Base-by-base conservation (phyloP, 352 stramenopile genomes). In the Elongisporangium prolatum region DNA sequence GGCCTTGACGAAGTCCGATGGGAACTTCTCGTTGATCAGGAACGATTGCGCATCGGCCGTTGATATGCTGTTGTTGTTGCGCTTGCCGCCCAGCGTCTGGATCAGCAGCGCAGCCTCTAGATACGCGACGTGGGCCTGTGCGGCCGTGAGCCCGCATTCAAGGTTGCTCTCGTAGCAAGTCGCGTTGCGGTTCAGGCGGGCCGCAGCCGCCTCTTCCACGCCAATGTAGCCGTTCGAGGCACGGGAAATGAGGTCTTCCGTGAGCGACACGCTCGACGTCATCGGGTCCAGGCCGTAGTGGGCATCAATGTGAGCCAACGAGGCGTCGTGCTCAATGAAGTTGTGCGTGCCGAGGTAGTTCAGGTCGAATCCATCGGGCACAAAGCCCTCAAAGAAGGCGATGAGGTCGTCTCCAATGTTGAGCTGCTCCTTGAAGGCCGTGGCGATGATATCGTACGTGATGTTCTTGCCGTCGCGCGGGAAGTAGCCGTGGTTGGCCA, bases 401-500 rank as follows among this genome's bases (percentile, higher is more conserved):
- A 50, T 64, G 22, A 68, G 61, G 1, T 38, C 58, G 2, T 58
- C 56, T 21, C 62, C 69, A 14, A 78, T 50, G 67, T 72, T 78
- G 57, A 69, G 77, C 20, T 71, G 55, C n/a, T 65, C 60, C 49
- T 65, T 28, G 13, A 78, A 54, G n/a, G 64, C 72, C 11, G 44
- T 56, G 9, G 34, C 34, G 11, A 81, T 44, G 40, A 59, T 61
- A 11, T 66, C 48, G 22, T 64, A 56, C 13, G 63, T 76, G 50
- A 85, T 59, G 56, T 75, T 71, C 56, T 77, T 72, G 52, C 74
- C 72, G 38, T 74, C 69, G 17, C 75, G 75, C 7, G 74, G 72
- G 3, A 87, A 40, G 58, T 80, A 72, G 22, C 71, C 74, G 64
- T 87, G 74, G 67, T 87, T 87, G 22, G 74, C 72, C 14, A 87